Conservation (phyloP, 345 rosid genomes). For the Pistacia integerrima region DNA sequence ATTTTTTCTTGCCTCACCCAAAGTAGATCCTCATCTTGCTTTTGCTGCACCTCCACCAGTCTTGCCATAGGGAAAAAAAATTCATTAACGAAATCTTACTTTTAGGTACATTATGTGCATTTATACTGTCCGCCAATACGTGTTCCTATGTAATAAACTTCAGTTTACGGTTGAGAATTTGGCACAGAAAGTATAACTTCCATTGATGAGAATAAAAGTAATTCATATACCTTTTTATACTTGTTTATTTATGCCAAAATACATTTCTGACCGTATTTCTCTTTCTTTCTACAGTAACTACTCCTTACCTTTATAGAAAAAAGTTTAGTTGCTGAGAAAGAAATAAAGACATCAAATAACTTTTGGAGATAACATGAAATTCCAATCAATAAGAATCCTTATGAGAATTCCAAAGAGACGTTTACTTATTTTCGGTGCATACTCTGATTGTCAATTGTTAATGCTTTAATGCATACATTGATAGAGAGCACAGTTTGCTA, state of each 20-base stretch:
- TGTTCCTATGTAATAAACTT: constrained; percentile 20
- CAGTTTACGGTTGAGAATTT: not conserved
- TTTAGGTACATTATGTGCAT: not conserved
- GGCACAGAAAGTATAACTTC: not conserved
- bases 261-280: not conserved
- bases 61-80: constrained; percentile 1
- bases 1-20: not conserved
- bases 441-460: no score
- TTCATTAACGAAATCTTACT: not conserved
- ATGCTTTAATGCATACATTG: no score
- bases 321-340: not conserved
- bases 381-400: not conserved
- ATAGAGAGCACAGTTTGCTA: no score
- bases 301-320: not conserved
- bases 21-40: not conserved
- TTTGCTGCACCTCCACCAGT: constrained; percentile 5
- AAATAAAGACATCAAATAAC: not conserved
- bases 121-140: not conserved
- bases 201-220: not conserved
- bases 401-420: no score
- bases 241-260: not conserved
- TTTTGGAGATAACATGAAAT: not conserved
- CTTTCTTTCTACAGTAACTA: no score
- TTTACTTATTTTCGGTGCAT: no score
- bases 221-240: not conserved